Percentiles rank a stretch among this genome's conserved stretches.
phyloP scores from a whole-genome alignment of 75 land plant genomes.

The Azolla pinnata region DNA sequence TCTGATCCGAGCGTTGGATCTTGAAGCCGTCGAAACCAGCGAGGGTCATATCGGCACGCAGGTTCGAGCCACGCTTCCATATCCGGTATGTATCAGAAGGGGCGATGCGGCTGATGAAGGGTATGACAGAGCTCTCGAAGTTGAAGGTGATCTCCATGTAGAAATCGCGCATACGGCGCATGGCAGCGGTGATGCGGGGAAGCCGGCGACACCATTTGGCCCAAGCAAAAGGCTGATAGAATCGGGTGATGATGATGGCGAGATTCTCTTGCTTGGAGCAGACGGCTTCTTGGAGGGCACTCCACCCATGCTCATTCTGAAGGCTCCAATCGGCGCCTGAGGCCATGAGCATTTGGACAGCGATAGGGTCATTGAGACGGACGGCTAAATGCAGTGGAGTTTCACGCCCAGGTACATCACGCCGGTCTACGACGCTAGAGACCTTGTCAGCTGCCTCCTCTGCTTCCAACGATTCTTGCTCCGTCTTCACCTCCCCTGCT shows the following conservation, averaged over 20 bases:
- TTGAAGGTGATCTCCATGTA: slow-evolving; percentile 96
- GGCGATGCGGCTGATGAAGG: slow-evolving; percentile 88
- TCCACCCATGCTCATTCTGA: slow-evolving; percentile 90
- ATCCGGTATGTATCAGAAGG: slow-evolving; percentile 99
- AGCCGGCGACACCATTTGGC: slow-evolving; percentile 95
- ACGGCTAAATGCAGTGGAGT: slow-evolving; percentile 94
- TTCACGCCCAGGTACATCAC: slow-evolving; percentile 89
- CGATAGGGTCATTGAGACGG: slow-evolving; percentile 44
- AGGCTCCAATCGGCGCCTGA: slow-evolving; percentile 96
- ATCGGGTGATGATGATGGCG: slow-evolving; percentile 73
- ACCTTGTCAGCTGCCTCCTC: slow-evolving; percentile 68
- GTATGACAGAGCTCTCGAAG: slow-evolving; percentile 95
- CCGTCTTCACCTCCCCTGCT: slow-evolving; percentile 84
- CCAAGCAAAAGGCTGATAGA: slow-evolving; percentile 95
- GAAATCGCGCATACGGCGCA: slow-evolving; percentile 69
- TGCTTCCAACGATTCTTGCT: slow-evolving; percentile 56
- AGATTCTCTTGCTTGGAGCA: slow-evolving; percentile 74
- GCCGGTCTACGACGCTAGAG: slow-evolving; percentile 63
- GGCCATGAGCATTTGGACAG: slow-evolving; percentile 75
- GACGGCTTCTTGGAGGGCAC: slow-evolving; percentile 87
- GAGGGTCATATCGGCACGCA: slow-evolving; percentile 96
- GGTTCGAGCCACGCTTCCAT: slow-evolving; percentile 88
- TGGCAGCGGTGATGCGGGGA: slow-evolving; percentile 64
- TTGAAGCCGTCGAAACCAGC: slow-evolving; percentile 95
- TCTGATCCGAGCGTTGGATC: slow-evolving; percentile 89